Conservation (phyloP, 2,329 filamentous ascomycete species). For the Tolypocladium inflatum region DNA sequence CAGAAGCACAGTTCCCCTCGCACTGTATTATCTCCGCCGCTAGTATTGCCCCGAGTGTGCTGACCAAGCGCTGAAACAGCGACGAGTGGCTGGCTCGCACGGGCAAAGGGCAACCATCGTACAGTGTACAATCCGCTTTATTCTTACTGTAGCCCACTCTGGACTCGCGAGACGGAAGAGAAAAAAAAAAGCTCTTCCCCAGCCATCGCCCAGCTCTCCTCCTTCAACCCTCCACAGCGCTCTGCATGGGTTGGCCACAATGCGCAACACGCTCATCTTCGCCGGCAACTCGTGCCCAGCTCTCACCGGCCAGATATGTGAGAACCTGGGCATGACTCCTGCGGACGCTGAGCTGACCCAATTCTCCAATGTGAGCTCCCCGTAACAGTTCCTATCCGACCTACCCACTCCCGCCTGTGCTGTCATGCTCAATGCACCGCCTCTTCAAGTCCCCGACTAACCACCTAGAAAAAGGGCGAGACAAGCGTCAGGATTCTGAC, state of each 20-base stretch:
- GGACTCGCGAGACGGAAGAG: neutral
- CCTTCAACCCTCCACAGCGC: neutral
- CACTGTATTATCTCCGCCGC: neutral
- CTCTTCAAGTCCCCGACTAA: conserved; percentile 8
- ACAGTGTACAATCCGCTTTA: neutral
- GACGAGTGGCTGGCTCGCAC: neutral
- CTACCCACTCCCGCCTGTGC: conserved; percentile 1
- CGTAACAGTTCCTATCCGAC: conserved; percentile 6
- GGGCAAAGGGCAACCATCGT: neutral
- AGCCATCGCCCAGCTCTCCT: neutral
- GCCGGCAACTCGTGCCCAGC: conserved; percentile 57
- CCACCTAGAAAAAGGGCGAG: conserved; percentile 44
- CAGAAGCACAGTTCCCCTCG: neutral
- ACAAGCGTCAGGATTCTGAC: conserved; percentile 61
- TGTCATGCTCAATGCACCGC: neutral
- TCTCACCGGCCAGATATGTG: conserved; percentile 57
- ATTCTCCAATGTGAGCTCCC: conserved; percentile 56
- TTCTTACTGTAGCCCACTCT: neutral
- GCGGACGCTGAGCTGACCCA: conserved; percentile 57
- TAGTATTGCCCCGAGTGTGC: neutral
- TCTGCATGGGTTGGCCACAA: conserved; percentile 20
- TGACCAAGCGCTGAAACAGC: neutral
- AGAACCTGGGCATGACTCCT: conserved; percentile 56
- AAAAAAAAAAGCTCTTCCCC: neutral
- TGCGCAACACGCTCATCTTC: conserved; percentile 60